Base-by-base conservation (phyloP, 331 rosid species). In the Quercus lobata region DNA sequence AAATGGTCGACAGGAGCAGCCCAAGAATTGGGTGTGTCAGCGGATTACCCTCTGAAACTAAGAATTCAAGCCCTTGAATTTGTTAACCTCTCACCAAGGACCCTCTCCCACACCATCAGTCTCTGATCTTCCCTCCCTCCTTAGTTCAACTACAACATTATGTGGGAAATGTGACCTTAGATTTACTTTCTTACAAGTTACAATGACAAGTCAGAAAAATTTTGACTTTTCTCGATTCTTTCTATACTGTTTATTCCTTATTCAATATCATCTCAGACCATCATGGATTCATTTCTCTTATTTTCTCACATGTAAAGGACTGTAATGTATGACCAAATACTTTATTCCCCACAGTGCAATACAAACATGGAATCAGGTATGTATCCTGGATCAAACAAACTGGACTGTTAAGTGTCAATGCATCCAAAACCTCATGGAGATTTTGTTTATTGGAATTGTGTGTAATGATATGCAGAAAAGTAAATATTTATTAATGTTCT, bases 21-120 rank as follows among this genome's bases (percentile, higher is more conserved):
- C 84, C 78, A 2, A 72, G 75, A 65, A 82, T 72, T 35, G 81
- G 82, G 71, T 77, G 78, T 41, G 75, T 72, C 12, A 35, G 77
- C 72, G 12, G 85, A 82, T 41, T 72, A 65, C 75, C 85, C 82
- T 55, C 27, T 53, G 41, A 57, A 77, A 21, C 58, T 82, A 29
- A 56, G 81, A 75, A 19, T 10, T n/a, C 82, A 82, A 21, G 53
- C 82, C 32, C 74, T 77, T 69, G 81, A 77, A 53, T 65, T 72
- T 24, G 71, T 21, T 14, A 71, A 65, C 55, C 71, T 77, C 70
- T 34, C 49, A 0, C 75, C 76, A 2, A 25, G 32, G 60, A 2
- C 19, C 29, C 78, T 32, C 30, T 29, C 30, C 70, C 29, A 53
- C 21, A 6, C 75, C 70, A 25, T 32, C 74, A 24, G 65, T 12